Evolutionary conservation across 257 asterid species (phyloP).

Genomic region (Scutellaria minor): DNA sequence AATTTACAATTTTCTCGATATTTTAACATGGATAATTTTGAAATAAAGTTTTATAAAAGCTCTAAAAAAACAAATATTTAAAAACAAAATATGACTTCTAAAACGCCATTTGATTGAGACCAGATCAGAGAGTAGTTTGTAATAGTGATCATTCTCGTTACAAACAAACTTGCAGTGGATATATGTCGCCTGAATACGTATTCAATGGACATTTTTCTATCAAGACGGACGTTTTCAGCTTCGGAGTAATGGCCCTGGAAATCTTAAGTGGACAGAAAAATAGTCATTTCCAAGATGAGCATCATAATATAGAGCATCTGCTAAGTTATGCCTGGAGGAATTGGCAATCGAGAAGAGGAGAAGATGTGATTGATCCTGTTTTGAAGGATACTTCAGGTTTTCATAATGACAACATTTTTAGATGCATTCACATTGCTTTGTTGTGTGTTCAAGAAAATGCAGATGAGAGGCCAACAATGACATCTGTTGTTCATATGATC

Average conservation of each 20-base stretch:
- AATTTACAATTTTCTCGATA: too few species aligned
- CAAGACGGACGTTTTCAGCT: conserved; percentile 38
- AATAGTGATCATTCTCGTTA: too few species aligned
- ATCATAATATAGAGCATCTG: conserved; percentile 24
- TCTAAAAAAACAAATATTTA: too few species aligned
- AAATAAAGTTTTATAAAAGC: too few species aligned
- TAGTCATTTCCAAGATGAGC: conserved; percentile 23
- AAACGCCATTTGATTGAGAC: too few species aligned
- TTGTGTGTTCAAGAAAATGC: conserved; percentile 38
- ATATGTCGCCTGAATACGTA: conserved; percentile 39
- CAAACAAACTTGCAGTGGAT: conserved; percentile 22
- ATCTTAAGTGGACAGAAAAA: conserved; percentile 37
- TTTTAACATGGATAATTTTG: too few species aligned
- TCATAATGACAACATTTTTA: conserved; percentile 10
- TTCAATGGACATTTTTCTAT: conserved; percentile 35
- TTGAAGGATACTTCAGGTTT: conserved; percentile 20
- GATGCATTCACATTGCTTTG: conserved; percentile 36
- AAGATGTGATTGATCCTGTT: conserved; percentile 27
- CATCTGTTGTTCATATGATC: conserved; percentile 27
- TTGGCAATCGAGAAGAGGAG: conserved; percentile 29
- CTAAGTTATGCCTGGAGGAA: conserved; percentile 26
- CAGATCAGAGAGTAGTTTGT: too few species aligned
- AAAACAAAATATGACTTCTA: too few species aligned
- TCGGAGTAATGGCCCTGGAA: conserved; percentile 37
- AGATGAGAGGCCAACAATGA: conserved; percentile 34